Percentiles rank a stretch among this genome's conserved stretches.
Evolutionary conservation across 2,329 filamentous ascomycete species (phyloP).

Genomic region (Pestalotiopsis sp.): DNA sequence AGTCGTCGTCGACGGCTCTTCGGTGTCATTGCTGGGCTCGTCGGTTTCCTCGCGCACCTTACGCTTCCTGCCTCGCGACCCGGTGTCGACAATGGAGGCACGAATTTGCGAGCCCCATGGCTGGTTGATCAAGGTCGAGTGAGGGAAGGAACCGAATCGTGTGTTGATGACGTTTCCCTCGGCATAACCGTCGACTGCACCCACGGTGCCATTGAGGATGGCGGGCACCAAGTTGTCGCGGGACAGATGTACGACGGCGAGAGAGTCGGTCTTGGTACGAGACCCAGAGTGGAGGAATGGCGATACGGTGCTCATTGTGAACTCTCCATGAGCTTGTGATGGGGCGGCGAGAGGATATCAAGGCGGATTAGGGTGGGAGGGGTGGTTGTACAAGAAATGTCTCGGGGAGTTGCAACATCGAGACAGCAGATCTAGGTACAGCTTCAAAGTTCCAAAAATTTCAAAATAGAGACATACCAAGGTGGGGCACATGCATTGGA

Average conservation of each 20-base stretch:
- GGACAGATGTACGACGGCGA: constrained; percentile 86
- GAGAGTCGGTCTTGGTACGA: constrained; percentile 62
- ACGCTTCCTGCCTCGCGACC: constrained; percentile 77
- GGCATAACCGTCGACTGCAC: constrained; percentile 70
- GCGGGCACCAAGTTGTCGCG: constrained; percentile 83
- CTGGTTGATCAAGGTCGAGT: constrained; percentile 74
- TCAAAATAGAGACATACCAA: constrained; percentile 13
- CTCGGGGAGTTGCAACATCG: background rate
- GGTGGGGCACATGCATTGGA: background rate
- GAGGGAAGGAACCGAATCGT: constrained; percentile 88
- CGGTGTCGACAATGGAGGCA: constrained; percentile 88
- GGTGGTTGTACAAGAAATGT: background rate
- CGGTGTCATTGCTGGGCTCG: constrained; percentile 40
- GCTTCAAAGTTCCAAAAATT: constrained; percentile 12
- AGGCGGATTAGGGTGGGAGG: background rate
- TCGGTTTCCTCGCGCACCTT: constrained; percentile 57
- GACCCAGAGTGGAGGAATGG: constrained; percentile 78
- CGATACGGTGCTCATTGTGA: constrained; percentile 52
- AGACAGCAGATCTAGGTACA: background rate
- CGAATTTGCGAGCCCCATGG: constrained; percentile 93
- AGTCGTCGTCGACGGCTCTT: constrained; percentile 20
- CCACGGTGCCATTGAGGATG: constrained; percentile 64
- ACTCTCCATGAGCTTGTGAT: background rate
- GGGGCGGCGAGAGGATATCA: background rate
- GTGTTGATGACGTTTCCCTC: constrained; percentile 86